Conservation (phyloP, 2,329 filamentous ascomycete species). For the Mariannaea elegans region DNA sequence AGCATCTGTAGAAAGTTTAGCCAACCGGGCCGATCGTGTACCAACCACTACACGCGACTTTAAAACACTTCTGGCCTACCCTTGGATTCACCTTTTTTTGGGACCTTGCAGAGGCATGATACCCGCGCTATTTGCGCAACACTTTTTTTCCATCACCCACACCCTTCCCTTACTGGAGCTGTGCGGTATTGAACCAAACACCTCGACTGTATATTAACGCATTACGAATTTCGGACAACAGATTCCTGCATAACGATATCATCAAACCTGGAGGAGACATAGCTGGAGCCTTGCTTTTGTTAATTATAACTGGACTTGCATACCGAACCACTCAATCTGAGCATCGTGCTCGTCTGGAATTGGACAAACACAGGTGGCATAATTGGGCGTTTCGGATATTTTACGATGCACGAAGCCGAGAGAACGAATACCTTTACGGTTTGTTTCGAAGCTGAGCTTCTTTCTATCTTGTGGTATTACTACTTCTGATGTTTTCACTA, state of each 20-base stretch:
- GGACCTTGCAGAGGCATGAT: constrained; percentile 41
- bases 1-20: background rate
- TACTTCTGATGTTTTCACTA: constrained; percentile 17
- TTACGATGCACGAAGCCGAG: background rate
- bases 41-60: constrained; percentile 16
- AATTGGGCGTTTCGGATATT: constrained; percentile 31
- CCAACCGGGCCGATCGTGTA: background rate
- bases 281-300: constrained; percentile 33
- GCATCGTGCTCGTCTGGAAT: constrained; percentile 12
- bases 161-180: constrained; percentile 16
- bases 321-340: constrained; percentile 8
- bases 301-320: constrained; percentile 24
- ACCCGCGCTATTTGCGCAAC: constrained; percentile 40
- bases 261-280: constrained; percentile 31
- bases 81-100: constrained; percentile 35
- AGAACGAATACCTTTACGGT: background rate
- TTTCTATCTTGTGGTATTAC: constrained; percentile 24
- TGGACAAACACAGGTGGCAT: constrained; percentile 19
- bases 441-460: constrained; percentile 1
- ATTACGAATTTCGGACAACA: constrained; percentile 36
- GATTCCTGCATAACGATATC: constrained; percentile 28
- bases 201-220: constrained; percentile 40
- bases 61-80: constrained; percentile 24
- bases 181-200: constrained; percentile 25
- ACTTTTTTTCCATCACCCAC: constrained; percentile 22